A percentile compares a stretch with the other conserved stretches of the same genome.
Conservation (phyloP, 2,329 filamentous ascomycete genomes). For the Aspergillus sp. region DNA sequence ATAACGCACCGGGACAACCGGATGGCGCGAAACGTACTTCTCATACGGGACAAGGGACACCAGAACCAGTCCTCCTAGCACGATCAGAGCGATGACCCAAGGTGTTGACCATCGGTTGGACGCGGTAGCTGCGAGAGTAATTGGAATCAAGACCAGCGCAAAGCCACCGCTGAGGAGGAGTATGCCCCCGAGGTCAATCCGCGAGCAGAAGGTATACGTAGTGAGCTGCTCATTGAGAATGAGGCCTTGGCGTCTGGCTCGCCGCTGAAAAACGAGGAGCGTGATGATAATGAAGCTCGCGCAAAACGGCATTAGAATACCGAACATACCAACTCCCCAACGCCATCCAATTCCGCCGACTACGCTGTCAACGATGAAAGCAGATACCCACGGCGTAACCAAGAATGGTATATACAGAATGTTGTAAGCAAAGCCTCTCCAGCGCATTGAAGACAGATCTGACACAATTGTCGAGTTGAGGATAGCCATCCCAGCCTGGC, state of each 20-base stretch:
- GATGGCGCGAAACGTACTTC: constrained; percentile 43
- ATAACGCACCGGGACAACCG: constrained; percentile 49
- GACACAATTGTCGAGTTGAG: constrained; percentile 45
- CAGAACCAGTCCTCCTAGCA: constrained; percentile 44
- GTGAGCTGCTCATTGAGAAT: constrained; percentile 25
- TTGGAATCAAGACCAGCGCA: constrained; percentile 49
- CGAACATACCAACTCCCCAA: constrained; percentile 48
- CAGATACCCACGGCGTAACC: constrained; percentile 43
- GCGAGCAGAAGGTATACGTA: constrained; percentile 30
- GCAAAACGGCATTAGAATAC: constrained; percentile 43
- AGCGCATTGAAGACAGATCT: constrained; percentile 43
- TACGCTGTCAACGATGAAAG: constrained; percentile 43
- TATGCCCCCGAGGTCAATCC: constrained; percentile 43
- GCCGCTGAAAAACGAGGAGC: constrained; percentile 38
- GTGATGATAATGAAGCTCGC: constrained; percentile 38
- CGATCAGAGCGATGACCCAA: constrained; percentile 48
- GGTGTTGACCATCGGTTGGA: constrained; percentile 46
- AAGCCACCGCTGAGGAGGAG: constrained; percentile 51
- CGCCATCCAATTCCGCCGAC: constrained; percentile 45
- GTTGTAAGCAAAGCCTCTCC: constrained; percentile 41
- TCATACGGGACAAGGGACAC: constrained; percentile 51
- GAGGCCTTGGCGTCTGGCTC: constrained; percentile 30
- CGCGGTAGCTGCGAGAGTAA: constrained; percentile 47
- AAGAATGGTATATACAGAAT: constrained; percentile 43
- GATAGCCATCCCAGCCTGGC: constrained; percentile 41